Percentiles rank a stretch among this genome's conserved stretches.
Evolutionary conservation across 352 stramenopile species (phyloP).

Genomic region (Aphanomyces cochlioides): DNA sequence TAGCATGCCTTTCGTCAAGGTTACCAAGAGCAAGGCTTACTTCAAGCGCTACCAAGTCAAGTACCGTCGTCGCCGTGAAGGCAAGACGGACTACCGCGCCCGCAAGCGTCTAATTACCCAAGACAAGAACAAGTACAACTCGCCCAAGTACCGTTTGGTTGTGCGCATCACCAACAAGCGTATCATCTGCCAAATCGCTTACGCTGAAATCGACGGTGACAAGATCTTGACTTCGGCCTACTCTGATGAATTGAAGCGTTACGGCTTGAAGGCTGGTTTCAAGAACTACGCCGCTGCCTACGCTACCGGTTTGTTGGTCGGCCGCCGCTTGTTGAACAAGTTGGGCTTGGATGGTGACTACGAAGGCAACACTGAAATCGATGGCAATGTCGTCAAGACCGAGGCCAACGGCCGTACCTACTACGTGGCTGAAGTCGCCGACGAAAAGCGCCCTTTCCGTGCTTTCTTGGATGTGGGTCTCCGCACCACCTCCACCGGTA

Average conservation of each 20-base stretch:
- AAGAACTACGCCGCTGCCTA: slow-evolving; percentile 99
- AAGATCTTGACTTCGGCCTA: slow-evolving; percentile 92
- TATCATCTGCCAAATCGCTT: slow-evolving; percentile 98
- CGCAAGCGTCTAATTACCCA: slow-evolving; percentile 98
- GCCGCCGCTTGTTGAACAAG: slow-evolving; percentile 96
- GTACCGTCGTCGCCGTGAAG: slow-evolving; percentile 96
- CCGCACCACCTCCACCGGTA: slow-evolving; percentile 95
- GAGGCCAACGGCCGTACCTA: slow-evolving; percentile 96
- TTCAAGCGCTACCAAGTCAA: slow-evolving; percentile 99
- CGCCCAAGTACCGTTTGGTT: slow-evolving; percentile 96
- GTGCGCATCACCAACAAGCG: slow-evolving; percentile 95
- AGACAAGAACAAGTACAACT: slow-evolving; percentile 99
- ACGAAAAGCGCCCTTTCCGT: slow-evolving; percentile 97
- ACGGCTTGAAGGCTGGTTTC: slow-evolving; percentile 95
- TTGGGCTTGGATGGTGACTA: slow-evolving; percentile 98
- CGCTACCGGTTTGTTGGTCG: slow-evolving; percentile 93
- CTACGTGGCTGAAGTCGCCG: slow-evolving; percentile 98
- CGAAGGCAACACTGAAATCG: slow-evolving; percentile 95
- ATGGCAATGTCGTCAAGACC: slow-evolving; percentile 93
- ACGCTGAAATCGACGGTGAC: slow-evolving; percentile 98
- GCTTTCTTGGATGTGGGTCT: slow-evolving; percentile 97
- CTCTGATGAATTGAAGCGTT: slow-evolving; percentile 96
- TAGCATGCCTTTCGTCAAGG: slow-evolving; percentile 96
- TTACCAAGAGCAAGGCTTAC: slow-evolving; percentile 99
- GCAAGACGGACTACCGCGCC: slow-evolving; percentile 99